Conservation (phyloP, 2,329 filamentous ascomycete species). For the Aspergillus piperis region DNA sequence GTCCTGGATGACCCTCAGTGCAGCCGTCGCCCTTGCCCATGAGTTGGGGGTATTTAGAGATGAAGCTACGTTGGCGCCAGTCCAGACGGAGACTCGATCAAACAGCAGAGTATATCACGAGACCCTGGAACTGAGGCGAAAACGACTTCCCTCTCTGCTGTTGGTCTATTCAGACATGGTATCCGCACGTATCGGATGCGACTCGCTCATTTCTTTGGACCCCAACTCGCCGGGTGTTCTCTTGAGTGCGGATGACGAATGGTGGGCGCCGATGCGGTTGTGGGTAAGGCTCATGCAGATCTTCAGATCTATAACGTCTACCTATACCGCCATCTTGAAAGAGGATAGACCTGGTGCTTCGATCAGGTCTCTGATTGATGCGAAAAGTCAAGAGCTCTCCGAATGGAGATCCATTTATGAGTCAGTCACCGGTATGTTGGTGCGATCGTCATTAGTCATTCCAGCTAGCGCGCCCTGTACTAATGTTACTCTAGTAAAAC, state of each 20-base stretch:
- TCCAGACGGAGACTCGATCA: constrained; percentile 19
- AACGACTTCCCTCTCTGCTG: constrained; percentile 36
- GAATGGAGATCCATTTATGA: constrained; percentile 12
- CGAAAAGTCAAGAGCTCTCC: constrained; percentile 14
- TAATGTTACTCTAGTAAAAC: neutral
- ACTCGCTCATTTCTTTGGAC: constrained; percentile 48
- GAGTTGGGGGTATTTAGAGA: constrained; percentile 49
- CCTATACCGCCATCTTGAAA: neutral
- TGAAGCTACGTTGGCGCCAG: constrained; percentile 30
- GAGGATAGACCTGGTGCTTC: neutral
- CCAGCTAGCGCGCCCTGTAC: neutral
- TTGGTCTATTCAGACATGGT: constrained; percentile 51
- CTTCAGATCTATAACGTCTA: constrained; percentile 24
- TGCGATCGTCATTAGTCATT: neutral
- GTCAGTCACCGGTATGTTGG: constrained; percentile 2
- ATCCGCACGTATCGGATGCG: constrained; percentile 48
- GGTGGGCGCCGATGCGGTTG: constrained; percentile 47
- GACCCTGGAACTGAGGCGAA: constrained; percentile 27
- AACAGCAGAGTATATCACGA: constrained; percentile 21
- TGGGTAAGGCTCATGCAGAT: constrained; percentile 41
- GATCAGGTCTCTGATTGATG: constrained; percentile 5
- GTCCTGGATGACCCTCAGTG: constrained; percentile 60
- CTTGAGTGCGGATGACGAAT: constrained; percentile 42
- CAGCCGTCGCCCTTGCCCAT: constrained; percentile 53
- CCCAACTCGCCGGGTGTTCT: constrained; percentile 28